Evolutionary conservation across 345 rosid genomes (phyloP), one percentile per base, ranked within the genome.

Genomic region (Nasturtium officinale): DNA sequence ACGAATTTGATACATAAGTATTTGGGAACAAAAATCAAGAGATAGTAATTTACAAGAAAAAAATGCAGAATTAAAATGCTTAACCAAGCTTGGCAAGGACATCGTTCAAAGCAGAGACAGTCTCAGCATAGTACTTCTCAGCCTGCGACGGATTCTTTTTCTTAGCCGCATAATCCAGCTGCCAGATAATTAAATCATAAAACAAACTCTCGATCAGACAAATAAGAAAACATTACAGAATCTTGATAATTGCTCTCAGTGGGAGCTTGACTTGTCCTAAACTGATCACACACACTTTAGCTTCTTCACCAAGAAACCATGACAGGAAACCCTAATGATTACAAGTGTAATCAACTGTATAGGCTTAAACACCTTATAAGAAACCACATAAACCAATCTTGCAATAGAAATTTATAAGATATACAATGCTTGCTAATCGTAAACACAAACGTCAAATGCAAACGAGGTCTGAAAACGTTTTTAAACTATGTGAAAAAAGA

Each of bases 161-260:
- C 89, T 94, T 94, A 17, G 97, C 97, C 40, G 98, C 98, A 67
- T 91, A 75, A 74, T 94, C 98, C 80, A 91, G 66, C 98, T 94
- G 82, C 17, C 35, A 4, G n/a, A 62, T 23, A 43, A 65, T 30
- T 52, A 47, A 47, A 56, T 17, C 74, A 78, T 47, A 16, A 30
- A 2, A 10, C 50, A 69, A 42, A 20, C 32, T 45, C 8, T 10
- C 29, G 25, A 62, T 20, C 30, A 16, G 37, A 61, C 13, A 32
- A 25, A 16, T 1, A 18, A 46, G 17, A n/a, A n/a, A 20, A 21
- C 25, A 23, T 2, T 23, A 23, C 25, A 23, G 2, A 2, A 23
- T 23, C 25, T 23, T 23, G 25, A 23, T 23, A 23, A 23, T 23
- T 23, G 25, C 61, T 51, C 17, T 35, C 37, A 11, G 5, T 32